Evolutionary conservation across 169 alveolate species (phyloP).

Genomic region (Amoebophrya sp.): DNA sequence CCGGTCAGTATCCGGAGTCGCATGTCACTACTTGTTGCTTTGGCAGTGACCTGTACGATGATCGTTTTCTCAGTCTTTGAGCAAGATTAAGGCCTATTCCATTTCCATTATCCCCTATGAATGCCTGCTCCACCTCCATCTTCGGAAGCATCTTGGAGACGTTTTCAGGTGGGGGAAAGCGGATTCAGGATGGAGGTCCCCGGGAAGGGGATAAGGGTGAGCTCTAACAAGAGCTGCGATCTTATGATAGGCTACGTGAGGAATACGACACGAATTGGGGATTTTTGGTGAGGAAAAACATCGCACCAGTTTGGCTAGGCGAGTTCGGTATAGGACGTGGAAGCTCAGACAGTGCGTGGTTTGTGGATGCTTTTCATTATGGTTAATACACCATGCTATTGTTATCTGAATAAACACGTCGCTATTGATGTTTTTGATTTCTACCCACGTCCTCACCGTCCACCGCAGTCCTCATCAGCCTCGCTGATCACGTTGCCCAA

Average conservation of each 20-base stretch:
- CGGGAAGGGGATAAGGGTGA: neutral
- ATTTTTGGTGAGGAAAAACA: neutral
- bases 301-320: neutral
- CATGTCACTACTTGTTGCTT: too few species aligned
- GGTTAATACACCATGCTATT: too few species aligned
- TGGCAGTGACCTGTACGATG: neutral
- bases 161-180: neutral
- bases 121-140: neutral
- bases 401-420: neutral
- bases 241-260: neutral
- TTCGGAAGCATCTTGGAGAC: neutral
- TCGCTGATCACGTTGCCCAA: neutral
- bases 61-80: neutral
- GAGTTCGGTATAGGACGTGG: neutral
- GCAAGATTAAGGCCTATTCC: neutral
- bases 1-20: too few species aligned
- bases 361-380: neutral
- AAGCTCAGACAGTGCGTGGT: neutral
- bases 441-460: too few species aligned
- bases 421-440: too few species aligned
- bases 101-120: neutral
- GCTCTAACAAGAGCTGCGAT: neutral
- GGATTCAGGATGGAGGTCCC: neutral
- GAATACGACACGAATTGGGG: conserved; percentile 12
- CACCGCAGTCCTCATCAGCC: neutral